Percentiles rank a stretch among this genome's conserved stretches.
Conservation (phyloP, 2,329 filamentous ascomycete species). For the Stromatinia cepivora region DNA sequence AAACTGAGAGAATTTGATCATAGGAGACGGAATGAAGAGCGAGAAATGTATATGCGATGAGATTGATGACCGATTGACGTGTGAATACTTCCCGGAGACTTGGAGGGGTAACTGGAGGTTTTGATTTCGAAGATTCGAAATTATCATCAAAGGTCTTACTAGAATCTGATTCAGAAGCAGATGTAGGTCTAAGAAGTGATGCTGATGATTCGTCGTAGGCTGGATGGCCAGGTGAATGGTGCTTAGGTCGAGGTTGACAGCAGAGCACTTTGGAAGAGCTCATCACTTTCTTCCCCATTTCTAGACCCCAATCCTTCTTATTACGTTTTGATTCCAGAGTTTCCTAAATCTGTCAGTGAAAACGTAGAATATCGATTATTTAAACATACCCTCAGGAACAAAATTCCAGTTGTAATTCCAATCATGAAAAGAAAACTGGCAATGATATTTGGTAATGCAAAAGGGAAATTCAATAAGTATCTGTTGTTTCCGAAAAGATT, state of each 20-base stretch:
- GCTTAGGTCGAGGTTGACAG: slow-evolving; percentile 25
- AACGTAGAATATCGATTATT: background rate
- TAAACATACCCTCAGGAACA: slow-evolving; percentile 69
- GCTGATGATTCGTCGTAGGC: slow-evolving; percentile 57
- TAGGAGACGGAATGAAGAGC: slow-evolving; percentile 81
- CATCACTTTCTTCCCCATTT: slow-evolving; percentile 67
- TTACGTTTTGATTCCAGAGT: slow-evolving; percentile 73
- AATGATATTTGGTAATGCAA: slow-evolving; percentile 79
- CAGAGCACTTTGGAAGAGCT: slow-evolving; percentile 38
- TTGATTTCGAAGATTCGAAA: slow-evolving; percentile 34
- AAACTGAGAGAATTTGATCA: slow-evolving; percentile 86
- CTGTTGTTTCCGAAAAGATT: slow-evolving; percentile 63
- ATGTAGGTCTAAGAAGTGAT: slow-evolving; percentile 50
- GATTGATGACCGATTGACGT: slow-evolving; percentile 70
- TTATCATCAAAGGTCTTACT: slow-evolving; percentile 30
- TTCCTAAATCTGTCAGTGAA: slow-evolving; percentile 55
- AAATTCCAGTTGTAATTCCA: slow-evolving; percentile 68
- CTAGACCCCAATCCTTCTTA: slow-evolving; percentile 71
- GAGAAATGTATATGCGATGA: slow-evolving; percentile 76
- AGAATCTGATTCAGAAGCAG: slow-evolving; percentile 36
- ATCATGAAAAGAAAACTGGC: slow-evolving; percentile 74
- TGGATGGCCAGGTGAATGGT: slow-evolving; percentile 44
- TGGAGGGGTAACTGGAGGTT: slow-evolving; percentile 39
- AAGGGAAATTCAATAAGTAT: slow-evolving; percentile 77
- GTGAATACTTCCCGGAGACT: slow-evolving; percentile 68